Conservation (phyloP, 371 early-diverging fungal genomes). For the Mortierella sp. region DNA sequence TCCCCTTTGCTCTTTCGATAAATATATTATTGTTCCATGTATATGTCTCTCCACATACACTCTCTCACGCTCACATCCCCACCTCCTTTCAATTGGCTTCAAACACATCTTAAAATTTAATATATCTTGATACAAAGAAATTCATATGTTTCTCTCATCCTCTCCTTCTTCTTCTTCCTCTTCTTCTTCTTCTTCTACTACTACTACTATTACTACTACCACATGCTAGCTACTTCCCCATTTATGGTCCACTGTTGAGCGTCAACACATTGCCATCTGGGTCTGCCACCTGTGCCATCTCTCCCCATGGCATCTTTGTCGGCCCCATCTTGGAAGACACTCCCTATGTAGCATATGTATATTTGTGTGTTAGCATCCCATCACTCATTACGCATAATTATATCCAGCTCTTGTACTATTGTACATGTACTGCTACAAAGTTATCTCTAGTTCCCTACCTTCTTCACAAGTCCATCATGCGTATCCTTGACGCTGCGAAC, state of each 20-base stretch:
- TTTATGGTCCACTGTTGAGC: not conserved
- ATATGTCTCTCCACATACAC: not conserved
- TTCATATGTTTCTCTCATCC: not conserved
- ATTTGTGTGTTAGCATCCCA: too few relatives aligned
- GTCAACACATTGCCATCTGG: conserved; percentile 46
- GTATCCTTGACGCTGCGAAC: conserved; percentile 36
- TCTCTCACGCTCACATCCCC: not conserved
- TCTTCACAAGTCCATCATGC: conserved; percentile 34
- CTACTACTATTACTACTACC: not conserved
- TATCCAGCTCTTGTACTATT: too few relatives aligned
- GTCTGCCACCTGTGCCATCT: conserved; percentile 29
- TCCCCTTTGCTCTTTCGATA: not conserved
- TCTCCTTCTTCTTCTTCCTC: not conserved
- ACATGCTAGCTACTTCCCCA: not conserved
- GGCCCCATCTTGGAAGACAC: conserved; percentile 42
- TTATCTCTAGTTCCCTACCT: conserved; percentile 27
- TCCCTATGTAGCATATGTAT: conserved; percentile 12
- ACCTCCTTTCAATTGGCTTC: not conserved
- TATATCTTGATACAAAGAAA: not conserved
- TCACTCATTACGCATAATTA: too few relatives aligned
- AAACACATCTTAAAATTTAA: not conserved
- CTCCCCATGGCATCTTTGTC: conserved; percentile 37
- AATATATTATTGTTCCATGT: too few relatives aligned
- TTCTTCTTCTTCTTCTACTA: not conserved
- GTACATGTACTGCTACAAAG: not conserved